phyloP scores from a whole-genome alignment of 768 basidiomycete species.

The Naganishia onofrii region DNA sequence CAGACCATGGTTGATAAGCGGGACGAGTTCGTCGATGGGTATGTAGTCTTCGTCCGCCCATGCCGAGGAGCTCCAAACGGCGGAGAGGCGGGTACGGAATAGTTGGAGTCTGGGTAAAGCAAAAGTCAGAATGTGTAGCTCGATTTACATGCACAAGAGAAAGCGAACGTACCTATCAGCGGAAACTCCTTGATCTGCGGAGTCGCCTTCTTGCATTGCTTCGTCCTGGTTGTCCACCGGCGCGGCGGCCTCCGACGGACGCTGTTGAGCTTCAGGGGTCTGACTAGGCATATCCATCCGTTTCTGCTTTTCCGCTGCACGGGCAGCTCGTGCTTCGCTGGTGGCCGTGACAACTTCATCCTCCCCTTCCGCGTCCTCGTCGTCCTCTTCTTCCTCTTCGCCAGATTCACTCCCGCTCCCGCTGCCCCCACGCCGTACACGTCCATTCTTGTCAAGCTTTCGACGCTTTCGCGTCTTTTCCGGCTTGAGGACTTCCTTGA shows the following conservation, averaged over 20 bases:
- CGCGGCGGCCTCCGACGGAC: not conserved
- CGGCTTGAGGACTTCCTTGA: slow-evolving; percentile 91
- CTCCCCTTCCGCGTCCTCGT: slow-evolving; percentile 58
- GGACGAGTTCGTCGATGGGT: slow-evolving; percentile 67
- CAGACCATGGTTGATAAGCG: slow-evolving; percentile 74
- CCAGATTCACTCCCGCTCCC: slow-evolving; percentile 57
- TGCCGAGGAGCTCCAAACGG: slow-evolving; percentile 61
- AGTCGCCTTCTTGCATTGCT: slow-evolving; percentile 30
- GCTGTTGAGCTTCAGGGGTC: slow-evolving; percentile 6
- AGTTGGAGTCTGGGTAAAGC: slow-evolving; percentile 61
- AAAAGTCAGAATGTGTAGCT: not conserved
- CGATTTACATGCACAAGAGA: no score
- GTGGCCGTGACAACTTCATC: slow-evolving; percentile 66
- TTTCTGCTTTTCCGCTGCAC: slow-evolving; percentile 51
- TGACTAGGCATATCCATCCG: slow-evolving; percentile 35
- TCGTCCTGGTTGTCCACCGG: not conserved
- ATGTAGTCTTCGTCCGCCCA: slow-evolving; percentile 76
- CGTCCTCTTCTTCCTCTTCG: slow-evolving; percentile 57
- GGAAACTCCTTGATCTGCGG: slow-evolving; percentile 15
- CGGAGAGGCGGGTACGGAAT: slow-evolving; percentile 75
- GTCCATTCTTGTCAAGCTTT: slow-evolving; percentile 67
- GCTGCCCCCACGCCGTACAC: slow-evolving; percentile 41
- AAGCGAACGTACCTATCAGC: not conserved
- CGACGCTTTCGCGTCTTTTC: slow-evolving; percentile 78
- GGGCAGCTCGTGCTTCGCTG: slow-evolving; percentile 60